Percentiles rank a stretch among this genome's conserved stretches.
Evolutionary conservation across 768 basidiomycete genomes (phyloP).

Genomic region (Suillus plorans): DNA sequence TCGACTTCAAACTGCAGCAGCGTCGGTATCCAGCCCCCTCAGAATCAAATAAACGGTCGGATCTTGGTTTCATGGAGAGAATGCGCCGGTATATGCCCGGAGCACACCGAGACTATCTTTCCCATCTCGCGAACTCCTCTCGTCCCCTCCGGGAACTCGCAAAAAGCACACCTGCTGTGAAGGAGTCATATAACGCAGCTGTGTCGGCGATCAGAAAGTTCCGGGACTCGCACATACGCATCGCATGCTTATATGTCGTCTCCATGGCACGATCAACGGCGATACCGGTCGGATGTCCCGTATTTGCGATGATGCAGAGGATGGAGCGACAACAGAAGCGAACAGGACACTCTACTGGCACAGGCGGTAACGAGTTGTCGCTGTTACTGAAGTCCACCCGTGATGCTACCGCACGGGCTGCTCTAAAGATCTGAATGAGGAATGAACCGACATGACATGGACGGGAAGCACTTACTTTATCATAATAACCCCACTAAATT

Average conservation of each 20-base stretch:
- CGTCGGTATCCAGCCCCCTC: slow-evolving; percentile 70
- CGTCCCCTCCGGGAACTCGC: slow-evolving; percentile 66
- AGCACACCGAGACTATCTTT: slow-evolving; percentile 82
- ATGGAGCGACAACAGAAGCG: slow-evolving; percentile 42
- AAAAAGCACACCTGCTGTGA: slow-evolving; percentile 52
- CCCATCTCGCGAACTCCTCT: slow-evolving; percentile 57
- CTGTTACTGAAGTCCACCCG: slow-evolving; percentile 84
- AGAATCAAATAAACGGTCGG: slow-evolving; percentile 61
- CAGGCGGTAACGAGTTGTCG: slow-evolving; percentile 86
- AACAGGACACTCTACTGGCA: slow-evolving; percentile 67
- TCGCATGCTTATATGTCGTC: slow-evolving; percentile 86
- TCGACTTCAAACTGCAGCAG: slow-evolving; percentile 81
- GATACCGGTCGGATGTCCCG: slow-evolving; percentile 48
- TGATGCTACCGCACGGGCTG: slow-evolving; percentile 76
- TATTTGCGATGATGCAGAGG: slow-evolving; percentile 53
- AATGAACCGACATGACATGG: neutral
- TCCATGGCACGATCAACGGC: slow-evolving; percentile 71
- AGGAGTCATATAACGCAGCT: slow-evolving; percentile 76
- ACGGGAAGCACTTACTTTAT: neutral
- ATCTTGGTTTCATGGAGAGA: slow-evolving; percentile 82
- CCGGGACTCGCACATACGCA: slow-evolving; percentile 85
- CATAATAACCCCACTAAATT: slow-evolving; percentile 11
- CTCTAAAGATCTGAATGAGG: slow-evolving; percentile 41
- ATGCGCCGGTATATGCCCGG: slow-evolving; percentile 97
- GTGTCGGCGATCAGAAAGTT: slow-evolving; percentile 79